phyloP scores from a whole-genome alignment of 2,329 filamentous ascomycete species.

The Diaporthe ampelina region DNA sequence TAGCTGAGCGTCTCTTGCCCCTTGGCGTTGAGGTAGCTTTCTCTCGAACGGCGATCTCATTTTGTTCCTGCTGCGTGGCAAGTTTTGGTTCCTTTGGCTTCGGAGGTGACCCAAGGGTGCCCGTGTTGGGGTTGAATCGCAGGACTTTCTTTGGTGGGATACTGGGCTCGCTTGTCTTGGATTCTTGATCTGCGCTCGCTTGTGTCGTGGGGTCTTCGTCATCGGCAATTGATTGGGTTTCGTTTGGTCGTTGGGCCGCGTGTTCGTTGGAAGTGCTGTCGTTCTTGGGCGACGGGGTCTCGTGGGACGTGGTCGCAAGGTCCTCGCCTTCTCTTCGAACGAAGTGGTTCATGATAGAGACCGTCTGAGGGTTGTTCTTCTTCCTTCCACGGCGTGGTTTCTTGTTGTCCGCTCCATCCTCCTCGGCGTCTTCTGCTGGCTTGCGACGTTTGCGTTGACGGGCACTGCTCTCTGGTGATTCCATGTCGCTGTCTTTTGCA shows the following conservation, averaged over 20 bases:
- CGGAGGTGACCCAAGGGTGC: slow-evolving; percentile 73
- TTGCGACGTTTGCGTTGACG: slow-evolving; percentile 47
- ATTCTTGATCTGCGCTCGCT: not conserved
- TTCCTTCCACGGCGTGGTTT: slow-evolving; percentile 46
- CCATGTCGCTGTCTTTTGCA: slow-evolving; percentile 24
- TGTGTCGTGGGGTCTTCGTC: not conserved
- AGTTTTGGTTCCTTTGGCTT: slow-evolving; percentile 60
- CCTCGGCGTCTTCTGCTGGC: slow-evolving; percentile 42
- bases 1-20: slow-evolving; percentile 54
- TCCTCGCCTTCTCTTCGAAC: slow-evolving; percentile 30
- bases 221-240: not conserved
- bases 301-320: slow-evolving; percentile 22
- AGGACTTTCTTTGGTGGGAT: slow-evolving; percentile 62
- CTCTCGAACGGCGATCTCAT: slow-evolving; percentile 37
- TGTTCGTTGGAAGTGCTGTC: not conserved
- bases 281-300: slow-evolving; percentile 34
- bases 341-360: slow-evolving; percentile 47
- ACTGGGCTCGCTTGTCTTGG: not conserved
- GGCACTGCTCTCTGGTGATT: slow-evolving; percentile 34
- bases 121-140: slow-evolving; percentile 71
- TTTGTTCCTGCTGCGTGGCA: slow-evolving; percentile 39
- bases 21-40: slow-evolving; percentile 47
- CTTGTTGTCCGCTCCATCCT: slow-evolving; percentile 41
- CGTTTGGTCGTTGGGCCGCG: not conserved
- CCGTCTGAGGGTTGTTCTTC: slow-evolving; percentile 44